Evolutionary conservation across 2,329 filamentous ascomycete species (phyloP).

Genomic region (Ambrosiella cleistominuta): DNA sequence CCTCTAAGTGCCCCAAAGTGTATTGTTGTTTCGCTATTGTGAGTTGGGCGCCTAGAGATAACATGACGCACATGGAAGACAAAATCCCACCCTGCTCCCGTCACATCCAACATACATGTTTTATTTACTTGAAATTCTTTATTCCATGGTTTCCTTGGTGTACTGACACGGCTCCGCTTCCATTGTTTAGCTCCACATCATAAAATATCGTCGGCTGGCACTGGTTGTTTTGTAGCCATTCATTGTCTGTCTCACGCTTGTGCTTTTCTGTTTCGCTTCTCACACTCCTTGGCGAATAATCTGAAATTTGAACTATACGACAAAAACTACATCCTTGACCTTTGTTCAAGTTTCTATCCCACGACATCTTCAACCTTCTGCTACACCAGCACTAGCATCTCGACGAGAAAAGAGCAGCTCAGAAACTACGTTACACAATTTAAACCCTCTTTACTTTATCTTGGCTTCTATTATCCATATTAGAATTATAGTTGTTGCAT

Average conservation of each 20-base stretch:
- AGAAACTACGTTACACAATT: not conserved
- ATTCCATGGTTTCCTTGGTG: not conserved
- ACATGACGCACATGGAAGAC: not conserved
- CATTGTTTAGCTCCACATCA: not conserved
- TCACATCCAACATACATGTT: not conserved
- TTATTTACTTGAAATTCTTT: conserved; percentile 2
- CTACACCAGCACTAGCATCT: not conserved
- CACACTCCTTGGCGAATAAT: no score
- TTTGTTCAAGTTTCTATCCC: no score
- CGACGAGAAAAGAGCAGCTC: not conserved
- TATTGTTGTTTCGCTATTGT: not conserved
- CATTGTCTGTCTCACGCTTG: not conserved
- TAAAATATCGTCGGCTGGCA: not conserved
- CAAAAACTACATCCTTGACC: no score
- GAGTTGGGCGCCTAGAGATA: not conserved
- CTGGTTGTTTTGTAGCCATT: not conserved
- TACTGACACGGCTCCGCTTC: not conserved
- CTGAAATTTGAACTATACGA: no score
- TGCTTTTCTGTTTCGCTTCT: not conserved
- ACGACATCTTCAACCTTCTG: not conserved
- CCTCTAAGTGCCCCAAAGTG: not conserved
- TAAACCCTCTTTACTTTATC: not conserved
- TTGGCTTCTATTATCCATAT: no score
- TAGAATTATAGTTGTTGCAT: not conserved
- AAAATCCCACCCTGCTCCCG: not conserved